phyloP scores from a whole-genome alignment of 345 rosid genomes.

The Gossypium turneri region DNA sequence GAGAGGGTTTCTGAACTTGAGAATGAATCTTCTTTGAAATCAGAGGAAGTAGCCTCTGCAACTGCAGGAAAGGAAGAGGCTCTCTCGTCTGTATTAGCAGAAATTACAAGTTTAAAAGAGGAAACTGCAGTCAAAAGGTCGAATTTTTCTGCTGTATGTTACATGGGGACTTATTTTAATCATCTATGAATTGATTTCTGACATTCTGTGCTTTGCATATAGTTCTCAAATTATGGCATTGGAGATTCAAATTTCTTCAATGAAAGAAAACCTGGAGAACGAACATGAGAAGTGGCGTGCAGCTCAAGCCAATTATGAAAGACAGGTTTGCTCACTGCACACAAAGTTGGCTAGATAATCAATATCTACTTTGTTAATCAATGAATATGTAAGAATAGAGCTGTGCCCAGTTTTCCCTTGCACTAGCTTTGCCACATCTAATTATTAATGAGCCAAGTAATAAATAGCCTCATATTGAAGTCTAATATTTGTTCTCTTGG shows the following conservation, averaged over 20 bases:
- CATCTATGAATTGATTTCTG: conserved; percentile 9
- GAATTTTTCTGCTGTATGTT: conserved; percentile 16
- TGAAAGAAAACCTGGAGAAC: conserved; percentile 65
- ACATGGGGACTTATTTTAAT: conserved; percentile 5
- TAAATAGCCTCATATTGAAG: no score
- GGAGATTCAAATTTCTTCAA: conserved; percentile 57
- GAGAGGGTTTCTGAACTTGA: conserved; percentile 72
- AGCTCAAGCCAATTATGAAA: conserved; percentile 88
- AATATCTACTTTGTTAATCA: conserved; percentile 1
- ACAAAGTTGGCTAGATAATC: not conserved
- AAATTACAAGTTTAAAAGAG: conserved; percentile 65
- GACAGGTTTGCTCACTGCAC: conserved; percentile 56
- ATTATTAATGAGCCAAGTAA: not conserved
- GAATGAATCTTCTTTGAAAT: conserved; percentile 58
- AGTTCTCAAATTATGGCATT: conserved; percentile 66
- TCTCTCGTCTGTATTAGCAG: conserved; percentile 58
- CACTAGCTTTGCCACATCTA: not conserved
- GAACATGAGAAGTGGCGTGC: conserved; percentile 75
- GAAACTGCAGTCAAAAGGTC: conserved; percentile 61
- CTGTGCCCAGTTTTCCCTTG: not conserved
- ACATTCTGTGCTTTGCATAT: conserved; percentile 24
- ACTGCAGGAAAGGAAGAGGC: conserved; percentile 68
- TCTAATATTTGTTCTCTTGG: no score
- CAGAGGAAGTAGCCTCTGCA: conserved; percentile 60
- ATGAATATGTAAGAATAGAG: not conserved